A percentile compares a stretch with the other conserved stretches of the same genome.
Evolutionary conservation across 1,284 basidiomycete genomes (phyloP).

Genomic region (Fistulinella cinereoalba): DNA sequence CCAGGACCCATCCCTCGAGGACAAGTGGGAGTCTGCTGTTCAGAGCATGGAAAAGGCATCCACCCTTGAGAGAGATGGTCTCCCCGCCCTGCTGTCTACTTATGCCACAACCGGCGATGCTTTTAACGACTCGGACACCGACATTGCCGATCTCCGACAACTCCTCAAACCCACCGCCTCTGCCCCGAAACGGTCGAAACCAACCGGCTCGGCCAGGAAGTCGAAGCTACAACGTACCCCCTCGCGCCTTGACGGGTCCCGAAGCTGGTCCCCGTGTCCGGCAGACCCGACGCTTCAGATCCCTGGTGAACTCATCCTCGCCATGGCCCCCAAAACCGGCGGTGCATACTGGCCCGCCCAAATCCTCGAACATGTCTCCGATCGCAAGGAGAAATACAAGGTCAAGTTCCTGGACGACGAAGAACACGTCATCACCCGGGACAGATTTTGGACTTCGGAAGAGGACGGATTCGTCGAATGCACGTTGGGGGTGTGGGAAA

Average conservation of each 20-base stretch:
- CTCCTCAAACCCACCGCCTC: background rate
- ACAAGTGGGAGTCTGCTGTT: constrained; percentile 42
- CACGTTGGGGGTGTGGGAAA: constrained; percentile 55
- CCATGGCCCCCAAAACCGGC: constrained; percentile 39
- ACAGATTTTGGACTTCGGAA: constrained; percentile 54
- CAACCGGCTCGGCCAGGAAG: constrained; percentile 12
- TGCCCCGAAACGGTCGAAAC: constrained; percentile 7
- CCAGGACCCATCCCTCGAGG: constrained; percentile 11
- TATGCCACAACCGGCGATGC: constrained; percentile 24
- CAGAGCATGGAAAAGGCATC: constrained; percentile 34
- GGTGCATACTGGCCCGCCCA: constrained; percentile 64
- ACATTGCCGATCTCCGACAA: constrained; percentile 14
- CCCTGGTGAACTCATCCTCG: constrained; percentile 64
- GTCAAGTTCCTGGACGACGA: constrained; percentile 56
- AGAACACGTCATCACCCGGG: constrained; percentile 39
- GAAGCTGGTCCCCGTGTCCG: constrained; percentile 39
- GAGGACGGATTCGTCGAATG: constrained; percentile 59
- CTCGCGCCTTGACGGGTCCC: no score
- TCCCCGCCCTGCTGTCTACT: constrained; percentile 40
- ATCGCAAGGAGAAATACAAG: constrained; percentile 41
- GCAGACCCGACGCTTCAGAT: constrained; percentile 51
- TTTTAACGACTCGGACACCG: constrained; percentile 29
- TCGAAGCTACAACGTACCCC: constrained; percentile 14
- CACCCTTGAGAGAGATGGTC: constrained; percentile 39
- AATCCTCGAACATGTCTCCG: constrained; percentile 49